Evolutionary conservation across 2,329 filamentous ascomycete genomes (phyloP), one percentile per base, ranked within the genome.

Genomic region (Stachybotrys echinatus): DNA sequence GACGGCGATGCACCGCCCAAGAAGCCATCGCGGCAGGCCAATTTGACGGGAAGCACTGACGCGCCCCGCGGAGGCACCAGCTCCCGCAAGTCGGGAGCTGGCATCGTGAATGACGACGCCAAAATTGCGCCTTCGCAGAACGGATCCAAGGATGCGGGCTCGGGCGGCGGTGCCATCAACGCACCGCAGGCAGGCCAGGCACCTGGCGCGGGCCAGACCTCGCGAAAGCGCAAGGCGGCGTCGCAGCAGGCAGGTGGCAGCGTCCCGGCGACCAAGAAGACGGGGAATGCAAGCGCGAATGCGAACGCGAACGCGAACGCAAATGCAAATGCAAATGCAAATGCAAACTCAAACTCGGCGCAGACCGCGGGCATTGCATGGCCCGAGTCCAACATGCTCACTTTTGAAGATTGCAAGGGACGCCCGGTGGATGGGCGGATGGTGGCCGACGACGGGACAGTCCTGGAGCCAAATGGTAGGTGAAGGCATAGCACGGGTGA

Each of bases 391-490:
- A 96, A 95, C 68, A 86, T 97, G 84, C 81, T 96, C 73, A 90
- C 82, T 42, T 97, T 97, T 70, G 85, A 89, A 54, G 83, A 83
- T 54, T 83, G 80, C 62, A 81, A 83, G 51, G 81, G 80, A 46
- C 79, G 77, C 51, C 77, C 92, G 51, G 85, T 87, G 61, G 79
- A 92, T 60, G 88, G 88, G 50, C 85, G 86, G 64, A 78, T 99
- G 65, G 80, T 87, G 59, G 89, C 94, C 53, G 94, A 99, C 66
- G 91, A 97, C 72, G 94, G 94, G 57, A 94, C 90, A 42, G 79
- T 85, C 49, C 75, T 96, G 61, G 80, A 82, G 58, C 76, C 90
- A 56, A 95, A 99, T 74, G 94, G 92, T 96, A 80, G 74, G 85
- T 61, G 47, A 44, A 44, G 48, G 42, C 50, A 54, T 49, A 42